Evolutionary conservation across 78 protist species (phyloP).

Genomic region (Anaeramoeba flamelloides): DNA sequence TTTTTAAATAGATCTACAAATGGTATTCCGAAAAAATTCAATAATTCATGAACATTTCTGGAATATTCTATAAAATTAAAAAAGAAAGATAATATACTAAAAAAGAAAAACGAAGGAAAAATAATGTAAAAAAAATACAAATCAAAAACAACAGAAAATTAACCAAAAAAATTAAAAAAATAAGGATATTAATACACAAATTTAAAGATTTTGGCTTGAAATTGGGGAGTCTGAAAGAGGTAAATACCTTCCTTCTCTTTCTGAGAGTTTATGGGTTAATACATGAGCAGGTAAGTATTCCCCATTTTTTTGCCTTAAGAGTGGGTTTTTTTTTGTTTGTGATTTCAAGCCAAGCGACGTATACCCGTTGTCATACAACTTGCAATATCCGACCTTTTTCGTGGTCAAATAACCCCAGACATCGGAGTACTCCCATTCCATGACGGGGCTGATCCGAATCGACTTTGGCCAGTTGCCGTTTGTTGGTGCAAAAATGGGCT

Average conservation of each 20-base stretch:
- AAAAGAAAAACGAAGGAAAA: too few relatives aligned
- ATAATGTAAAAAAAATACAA: too few relatives aligned
- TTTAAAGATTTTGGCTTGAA: too few relatives aligned
- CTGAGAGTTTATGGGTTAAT: not conserved
- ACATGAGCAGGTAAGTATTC: not conserved
- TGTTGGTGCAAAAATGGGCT: not conserved
- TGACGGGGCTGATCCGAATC: constrained; percentile 20
- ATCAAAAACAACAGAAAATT: too few relatives aligned
- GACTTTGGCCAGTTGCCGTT: constrained; percentile 19
- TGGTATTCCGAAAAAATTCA: too few relatives aligned
- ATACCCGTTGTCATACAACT: constrained; percentile 15
- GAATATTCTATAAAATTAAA: too few relatives aligned
- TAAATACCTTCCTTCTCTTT: not conserved
- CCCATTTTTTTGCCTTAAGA: not conserved
- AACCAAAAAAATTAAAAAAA: too few relatives aligned
- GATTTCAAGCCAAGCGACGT: not conserved
- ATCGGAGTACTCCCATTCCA: constrained; percentile 17
- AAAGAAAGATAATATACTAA: too few relatives aligned
- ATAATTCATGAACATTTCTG: too few relatives aligned
- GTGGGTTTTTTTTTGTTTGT: not conserved
- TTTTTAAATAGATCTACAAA: too few relatives aligned
- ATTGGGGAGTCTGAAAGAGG: too few relatives aligned
- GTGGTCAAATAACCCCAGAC: constrained; percentile 22
- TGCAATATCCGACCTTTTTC: constrained; percentile 14
- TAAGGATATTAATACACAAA: too few relatives aligned